These are phyloP conservation scores for Fusarium stilboides DNA, from an alignment of 2,329 filamentous ascomycete species.

Conservation along the genomic window DNA sequence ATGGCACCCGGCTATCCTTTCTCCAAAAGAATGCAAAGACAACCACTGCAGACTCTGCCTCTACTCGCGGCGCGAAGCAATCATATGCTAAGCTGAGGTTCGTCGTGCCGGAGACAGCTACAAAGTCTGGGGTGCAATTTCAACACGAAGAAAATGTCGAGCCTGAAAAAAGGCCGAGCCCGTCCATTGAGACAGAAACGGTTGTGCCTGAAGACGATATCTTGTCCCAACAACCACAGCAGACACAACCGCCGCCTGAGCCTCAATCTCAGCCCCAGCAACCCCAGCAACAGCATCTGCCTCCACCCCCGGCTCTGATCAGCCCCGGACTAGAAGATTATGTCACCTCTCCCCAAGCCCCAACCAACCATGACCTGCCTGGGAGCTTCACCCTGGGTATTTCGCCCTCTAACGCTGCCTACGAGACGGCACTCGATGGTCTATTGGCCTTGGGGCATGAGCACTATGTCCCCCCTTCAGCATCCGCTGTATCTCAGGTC, in stretches of 20 bases:
- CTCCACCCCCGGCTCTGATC: conserved; percentile 18
- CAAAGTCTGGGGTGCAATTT: conserved; percentile 21
- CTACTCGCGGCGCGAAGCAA: conserved; percentile 34
- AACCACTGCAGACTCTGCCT: conserved; percentile 37
- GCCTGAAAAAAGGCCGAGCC: conserved; percentile 7
- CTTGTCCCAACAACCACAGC: neutral
- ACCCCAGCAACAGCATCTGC: neutral
- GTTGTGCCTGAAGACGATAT: conserved; percentile 3
- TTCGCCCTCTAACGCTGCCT: conserved; percentile 47
- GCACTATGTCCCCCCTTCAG: conserved; percentile 28
- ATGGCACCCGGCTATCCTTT: conserved; percentile 64
- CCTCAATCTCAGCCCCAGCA: conserved; percentile 11
- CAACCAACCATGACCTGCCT: conserved; percentile 8
- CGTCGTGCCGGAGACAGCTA: conserved; percentile 39
- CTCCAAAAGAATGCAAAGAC: conserved; percentile 65
- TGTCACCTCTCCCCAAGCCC: conserved; percentile 22
- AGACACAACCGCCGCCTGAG: conserved; percentile 6
- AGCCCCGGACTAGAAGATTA: conserved; percentile 16
- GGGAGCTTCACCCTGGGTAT: conserved; percentile 35
- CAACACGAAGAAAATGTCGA: conserved; percentile 16
- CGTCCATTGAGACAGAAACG: conserved; percentile 13
- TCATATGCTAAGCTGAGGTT: conserved; percentile 47
- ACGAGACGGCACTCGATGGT: conserved; percentile 55
- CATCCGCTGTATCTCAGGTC: conserved; percentile 21
- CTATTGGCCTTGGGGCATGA: conserved; percentile 54